Evolutionary conservation across 495 filamentous ascomycete genomes (phyloP), one percentile per base, ranked within the genome.

Genomic region (Daldinia vernicosa): DNA sequence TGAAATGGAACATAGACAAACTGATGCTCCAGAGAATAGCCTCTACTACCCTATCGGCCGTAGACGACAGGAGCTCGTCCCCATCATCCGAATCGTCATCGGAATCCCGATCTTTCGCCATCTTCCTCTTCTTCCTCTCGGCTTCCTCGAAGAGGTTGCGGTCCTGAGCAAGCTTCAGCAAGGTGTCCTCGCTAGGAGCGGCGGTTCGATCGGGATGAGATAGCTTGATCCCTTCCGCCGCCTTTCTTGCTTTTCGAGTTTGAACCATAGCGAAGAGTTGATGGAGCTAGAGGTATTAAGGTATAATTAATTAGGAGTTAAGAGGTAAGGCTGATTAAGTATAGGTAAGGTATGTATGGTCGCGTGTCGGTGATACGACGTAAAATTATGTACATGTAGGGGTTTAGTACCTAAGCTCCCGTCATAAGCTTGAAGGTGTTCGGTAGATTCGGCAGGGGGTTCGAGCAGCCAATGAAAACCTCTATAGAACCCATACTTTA

Each of bases 1-100:
- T 94, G 71, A 96, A 89, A 78, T 97, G 92, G 27, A 97, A 83
- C 82, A 93, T 93, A 17, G 88, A 85, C 71, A 98, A 81, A 45
- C 90, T 91, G 4, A 89, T 70, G 9, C 89, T 87, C 83, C 86
- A 92, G n/a, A 91, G 84, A n/a, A 91, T 60, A 6, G 91, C 82
- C 15, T 90, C 83, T 59, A 87, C 81, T 8, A 87, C 65, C 15
- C 86, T 84, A 12, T 89, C 90, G 2, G 77, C 79, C 0, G 62
- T 67, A 6, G 82, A 80, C 4, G 82, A 80, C 39, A 84, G 33
- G 12, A 26, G 70, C 0, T 53, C 66, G 0, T 69, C 78, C 2
- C 78, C 77, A 0, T 77, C 77, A 0, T 78, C 53, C n/a, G 27
- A 32, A 4, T 86, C 80, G 7, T 77, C 66, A 17, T 35, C 33